Base-by-base conservation (phyloP, 805 yeast genomes). In the Candida silvatica region DNA sequence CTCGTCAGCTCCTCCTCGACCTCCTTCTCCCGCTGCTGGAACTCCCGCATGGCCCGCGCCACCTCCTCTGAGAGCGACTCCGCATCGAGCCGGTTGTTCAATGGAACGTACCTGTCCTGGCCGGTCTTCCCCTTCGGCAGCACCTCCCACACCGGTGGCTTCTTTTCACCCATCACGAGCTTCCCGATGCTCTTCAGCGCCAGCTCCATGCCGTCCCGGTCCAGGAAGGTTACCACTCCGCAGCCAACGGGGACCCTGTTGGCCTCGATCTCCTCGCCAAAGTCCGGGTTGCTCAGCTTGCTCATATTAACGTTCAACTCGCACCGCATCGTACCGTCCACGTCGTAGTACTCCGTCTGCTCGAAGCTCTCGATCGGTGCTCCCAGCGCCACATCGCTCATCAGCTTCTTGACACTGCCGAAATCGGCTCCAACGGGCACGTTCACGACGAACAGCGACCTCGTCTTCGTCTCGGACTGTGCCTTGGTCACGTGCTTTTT, bases 361-460 rank as follows among this genome's bases (percentile, higher is more conserved):
- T 41, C 37, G 24, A 50, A 49, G 5, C 43, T 43, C 45, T 80
- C 83, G 9, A 82, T 61, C 27, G 80, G 72, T 6, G 87, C 71
- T 4, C 80, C 84, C 3, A 76, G 68, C 24, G 83, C 75, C 2
- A 81, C 64, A 11, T 66, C 59, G 36, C 68, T 67, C 47, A 86
- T 73, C 28, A 77, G 67, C 37, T 63, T 66, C 48, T 74, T 79
- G 32, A 86, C 51, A 24, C 62, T 61, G 29, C 67, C 64, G 12
- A 72, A 48, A 17, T 67, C 64, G 5, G 86, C 67, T 38, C 70
- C 67, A 17, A 79, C 59, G 2, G 97, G 96, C 27, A 86, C 59
- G 51, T 88, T 87, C 38, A 81, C 74, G 5, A 80, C 53, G 58
- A 88, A 88, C n/a, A 88, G 55, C 20, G 82, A 68, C 34, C 82